These are phyloP conservation scores for Saccharomycopsis sp. DNA, from an alignment of 805 yeast genomes.

Conservation along the genomic window DNA sequence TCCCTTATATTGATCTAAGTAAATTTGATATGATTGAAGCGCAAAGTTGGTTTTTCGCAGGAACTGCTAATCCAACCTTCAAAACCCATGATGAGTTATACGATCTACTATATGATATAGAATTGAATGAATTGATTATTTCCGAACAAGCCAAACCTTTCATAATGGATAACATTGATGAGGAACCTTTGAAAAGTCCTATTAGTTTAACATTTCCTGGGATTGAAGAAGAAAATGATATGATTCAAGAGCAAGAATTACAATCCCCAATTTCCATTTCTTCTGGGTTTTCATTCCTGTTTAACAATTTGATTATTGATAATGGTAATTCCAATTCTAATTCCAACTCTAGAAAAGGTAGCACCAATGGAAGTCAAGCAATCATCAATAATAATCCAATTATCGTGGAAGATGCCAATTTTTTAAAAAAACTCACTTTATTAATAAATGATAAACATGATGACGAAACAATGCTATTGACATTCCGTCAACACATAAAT, in stretches of 20 bases:
- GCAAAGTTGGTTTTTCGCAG: constrained; percentile 44
- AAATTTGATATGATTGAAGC: constrained; percentile 39
- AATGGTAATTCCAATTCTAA: too few relatives aligned
- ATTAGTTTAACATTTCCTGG: not conserved
- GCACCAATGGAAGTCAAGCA: too few relatives aligned
- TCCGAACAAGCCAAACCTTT: too few relatives aligned
- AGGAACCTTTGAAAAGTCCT: too few relatives aligned
- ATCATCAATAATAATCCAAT: constrained; percentile 25
- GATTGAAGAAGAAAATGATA: not conserved
- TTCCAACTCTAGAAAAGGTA: too few relatives aligned
- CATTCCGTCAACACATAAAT: constrained; percentile 35
- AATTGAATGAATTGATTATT: constrained; percentile 24
- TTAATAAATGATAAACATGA: constrained; percentile 36
- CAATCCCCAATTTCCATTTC: too few relatives aligned
- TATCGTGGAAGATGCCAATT: constrained; percentile 35
- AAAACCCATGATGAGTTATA: constrained; percentile 42
- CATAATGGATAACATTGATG: not conserved
- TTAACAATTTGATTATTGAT: too few relatives aligned
- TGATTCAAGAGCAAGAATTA: too few relatives aligned
- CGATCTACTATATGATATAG: constrained; percentile 46
- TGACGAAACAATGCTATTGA: constrained; percentile 35
- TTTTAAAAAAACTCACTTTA: constrained; percentile 32
- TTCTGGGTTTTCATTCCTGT: too few relatives aligned
- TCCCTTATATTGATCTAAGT: constrained; percentile 47
- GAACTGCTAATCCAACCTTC: constrained; percentile 52